These are phyloP conservation scores for Roridomyces roridus DNA, from an alignment of 768 basidiomycete genomes.

Conservation along the genomic window DNA sequence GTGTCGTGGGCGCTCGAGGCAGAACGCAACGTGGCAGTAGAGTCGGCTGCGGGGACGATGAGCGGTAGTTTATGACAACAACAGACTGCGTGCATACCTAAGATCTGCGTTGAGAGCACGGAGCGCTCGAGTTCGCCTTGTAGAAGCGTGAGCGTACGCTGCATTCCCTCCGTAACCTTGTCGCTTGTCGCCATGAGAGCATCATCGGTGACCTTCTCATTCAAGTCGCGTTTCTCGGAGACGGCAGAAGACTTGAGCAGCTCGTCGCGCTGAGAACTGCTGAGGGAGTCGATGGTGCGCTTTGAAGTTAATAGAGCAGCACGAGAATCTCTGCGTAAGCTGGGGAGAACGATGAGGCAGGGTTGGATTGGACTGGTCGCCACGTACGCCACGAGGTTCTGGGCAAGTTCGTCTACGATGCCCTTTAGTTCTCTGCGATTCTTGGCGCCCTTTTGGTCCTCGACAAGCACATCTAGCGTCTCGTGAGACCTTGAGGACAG, in stretches of 20 bases:
- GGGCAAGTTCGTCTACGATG: slow-evolving; percentile 56
- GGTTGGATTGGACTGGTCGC: no score
- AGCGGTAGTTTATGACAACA: background rate
- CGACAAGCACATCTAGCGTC: slow-evolving; percentile 73
- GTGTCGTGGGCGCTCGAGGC: slow-evolving; percentile 81
- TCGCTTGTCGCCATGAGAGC: slow-evolving; percentile 87
- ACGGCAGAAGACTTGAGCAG: slow-evolving; percentile 60
- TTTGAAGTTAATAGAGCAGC: slow-evolving; percentile 78
- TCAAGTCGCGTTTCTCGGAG: slow-evolving; percentile 51
- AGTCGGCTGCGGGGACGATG: slow-evolving; percentile 60
- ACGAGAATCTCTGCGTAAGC: slow-evolving; percentile 68
- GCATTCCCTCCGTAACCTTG: slow-evolving; percentile 87
- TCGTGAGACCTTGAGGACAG: slow-evolving; percentile 35
- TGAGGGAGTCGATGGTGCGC: slow-evolving; percentile 67
- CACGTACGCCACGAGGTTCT: slow-evolving; percentile 55
- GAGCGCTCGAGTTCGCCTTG: slow-evolving; percentile 92
- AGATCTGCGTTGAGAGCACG: slow-evolving; percentile 83
- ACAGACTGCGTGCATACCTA: slow-evolving; percentile 55
- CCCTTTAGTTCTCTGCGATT: slow-evolving; percentile 53
- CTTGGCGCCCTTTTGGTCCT: slow-evolving; percentile 70
- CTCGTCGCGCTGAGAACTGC: slow-evolving; percentile 69
- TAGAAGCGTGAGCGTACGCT: slow-evolving; percentile 86
- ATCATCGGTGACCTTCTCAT: slow-evolving; percentile 81
- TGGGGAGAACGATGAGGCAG: slow-evolving; percentile 31
- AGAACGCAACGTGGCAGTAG: slow-evolving; percentile 76